Conservation (phyloP, 305 asterid genomes). For the Fraxinus angustifolia region DNA sequence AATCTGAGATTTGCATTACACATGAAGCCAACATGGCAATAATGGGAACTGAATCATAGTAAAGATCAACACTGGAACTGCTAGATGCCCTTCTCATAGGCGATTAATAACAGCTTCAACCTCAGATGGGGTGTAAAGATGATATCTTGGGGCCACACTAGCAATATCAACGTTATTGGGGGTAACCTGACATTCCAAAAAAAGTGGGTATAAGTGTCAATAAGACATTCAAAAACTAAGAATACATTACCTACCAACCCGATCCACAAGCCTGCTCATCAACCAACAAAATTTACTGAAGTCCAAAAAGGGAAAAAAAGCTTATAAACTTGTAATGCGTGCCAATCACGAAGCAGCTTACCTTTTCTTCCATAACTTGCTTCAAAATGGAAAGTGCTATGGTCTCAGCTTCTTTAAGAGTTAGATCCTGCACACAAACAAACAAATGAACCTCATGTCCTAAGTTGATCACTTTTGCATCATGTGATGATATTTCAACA, state of each 20-base stretch:
- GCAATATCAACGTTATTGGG: constrained; percentile 89
- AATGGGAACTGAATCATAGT: background rate
- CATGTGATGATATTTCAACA: background rate
- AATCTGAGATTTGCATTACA: background rate
- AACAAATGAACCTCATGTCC: background rate
- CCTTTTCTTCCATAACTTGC: constrained; percentile 99
- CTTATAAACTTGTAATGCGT: background rate
- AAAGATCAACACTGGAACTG: background rate
- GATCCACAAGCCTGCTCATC: background rate
- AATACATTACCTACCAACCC: background rate
- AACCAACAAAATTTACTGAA: background rate
- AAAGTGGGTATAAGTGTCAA: background rate
- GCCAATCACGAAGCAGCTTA: constrained; percentile 17
- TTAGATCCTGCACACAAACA: constrained; percentile 50
- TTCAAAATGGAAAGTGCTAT: constrained; percentile 85
- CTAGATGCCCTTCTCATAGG: constrained; percentile 35
- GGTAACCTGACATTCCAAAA: constrained; percentile 53
- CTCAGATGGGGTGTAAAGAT: constrained; percentile 76
- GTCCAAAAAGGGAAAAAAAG: background rate
- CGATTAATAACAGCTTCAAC: constrained; percentile 77
- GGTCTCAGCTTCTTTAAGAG: constrained; percentile 84
- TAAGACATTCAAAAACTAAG: background rate
- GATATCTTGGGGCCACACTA: constrained; percentile 72
- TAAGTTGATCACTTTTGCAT: background rate
- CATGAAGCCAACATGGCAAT: background rate